These are phyloP conservation scores for Paramecium pentaurelia DNA, from an alignment of 73 alveolate genomes.

Conservation along the genomic window DNA sequence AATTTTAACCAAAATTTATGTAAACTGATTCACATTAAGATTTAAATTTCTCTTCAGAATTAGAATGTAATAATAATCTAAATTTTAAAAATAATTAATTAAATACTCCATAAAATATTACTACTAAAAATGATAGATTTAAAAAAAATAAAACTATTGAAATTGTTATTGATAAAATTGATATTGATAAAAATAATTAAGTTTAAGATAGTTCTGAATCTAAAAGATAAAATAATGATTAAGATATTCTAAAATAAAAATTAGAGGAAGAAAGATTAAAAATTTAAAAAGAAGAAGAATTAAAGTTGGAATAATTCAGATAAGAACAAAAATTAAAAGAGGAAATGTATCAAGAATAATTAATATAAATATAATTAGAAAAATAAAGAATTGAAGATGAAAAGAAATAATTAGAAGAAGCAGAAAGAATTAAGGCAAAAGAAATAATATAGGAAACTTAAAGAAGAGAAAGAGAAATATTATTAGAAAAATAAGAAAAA, in stretches of 20 bases:
- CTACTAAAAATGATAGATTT: not conserved
- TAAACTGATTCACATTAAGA: not conserved
- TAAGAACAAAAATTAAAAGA: not conserved
- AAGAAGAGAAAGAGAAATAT: not conserved
- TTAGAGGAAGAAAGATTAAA: not conserved
- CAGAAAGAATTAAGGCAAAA: not conserved
- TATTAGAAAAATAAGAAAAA: not conserved
- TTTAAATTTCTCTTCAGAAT: not conserved
- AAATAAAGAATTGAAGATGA: not conserved
- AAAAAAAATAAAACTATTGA: not conserved
- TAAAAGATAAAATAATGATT: not conserved
- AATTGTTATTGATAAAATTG: not conserved
- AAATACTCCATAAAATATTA: not conserved
- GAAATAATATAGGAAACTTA: not conserved
- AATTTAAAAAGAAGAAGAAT: not conserved
- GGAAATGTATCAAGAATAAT: not conserved
- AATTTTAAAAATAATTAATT: not conserved
- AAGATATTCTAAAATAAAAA: not conserved
- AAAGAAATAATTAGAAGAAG: not conserved
- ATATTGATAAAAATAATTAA: not conserved
- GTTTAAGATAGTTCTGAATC: not conserved
- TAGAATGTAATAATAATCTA: not conserved
- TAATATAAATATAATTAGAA: not conserved
- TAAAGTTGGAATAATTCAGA: not conserved
- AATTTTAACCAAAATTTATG: not conserved